Evolutionary conservation across 305 asterid species (phyloP).

Genomic region (Solanum aculeatissimum): DNA sequence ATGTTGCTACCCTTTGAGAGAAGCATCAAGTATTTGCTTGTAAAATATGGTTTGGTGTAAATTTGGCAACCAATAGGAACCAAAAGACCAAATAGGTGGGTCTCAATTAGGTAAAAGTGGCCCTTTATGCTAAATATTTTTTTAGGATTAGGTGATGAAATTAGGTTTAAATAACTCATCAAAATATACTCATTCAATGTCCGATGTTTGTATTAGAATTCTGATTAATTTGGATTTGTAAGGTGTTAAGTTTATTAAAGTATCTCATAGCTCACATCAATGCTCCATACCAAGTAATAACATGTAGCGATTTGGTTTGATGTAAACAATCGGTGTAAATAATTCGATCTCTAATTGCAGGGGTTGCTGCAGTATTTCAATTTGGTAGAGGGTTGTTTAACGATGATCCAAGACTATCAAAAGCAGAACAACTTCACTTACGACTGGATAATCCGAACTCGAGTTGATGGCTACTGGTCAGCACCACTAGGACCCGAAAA

Average conservation of each 20-base stretch:
- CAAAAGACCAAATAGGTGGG: neutral
- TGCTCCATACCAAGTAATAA: too few species aligned
- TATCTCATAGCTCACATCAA: neutral
- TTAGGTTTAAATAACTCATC: neutral
- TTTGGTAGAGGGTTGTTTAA: slow-evolving; percentile 79
- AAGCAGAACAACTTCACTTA: slow-evolving; percentile 60
- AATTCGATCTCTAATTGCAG: slow-evolving; percentile 13
- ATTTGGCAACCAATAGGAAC: neutral
- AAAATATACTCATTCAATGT: neutral
- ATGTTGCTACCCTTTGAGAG: neutral
- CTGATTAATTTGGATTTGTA: fast-evolving
- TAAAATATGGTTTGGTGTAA: neutral
- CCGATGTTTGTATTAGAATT: neutral
- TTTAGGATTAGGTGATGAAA: neutral
- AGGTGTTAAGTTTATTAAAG: neutral
- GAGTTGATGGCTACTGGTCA: slow-evolving; percentile 93
- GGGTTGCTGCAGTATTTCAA: slow-evolving; percentile 81
- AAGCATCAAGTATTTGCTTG: neutral
- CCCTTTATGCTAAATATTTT: neutral
- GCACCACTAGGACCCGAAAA: slow-evolving; percentile 36
- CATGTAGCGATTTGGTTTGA: neutral
- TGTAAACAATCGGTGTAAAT: neutral
- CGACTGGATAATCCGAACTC: slow-evolving; percentile 78
- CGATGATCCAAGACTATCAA: slow-evolving; percentile 56
- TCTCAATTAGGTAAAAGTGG: neutral